phyloP scores from a whole-genome alignment of 192 early-diverging fungal species.

The Coemansia sp. region DNA sequence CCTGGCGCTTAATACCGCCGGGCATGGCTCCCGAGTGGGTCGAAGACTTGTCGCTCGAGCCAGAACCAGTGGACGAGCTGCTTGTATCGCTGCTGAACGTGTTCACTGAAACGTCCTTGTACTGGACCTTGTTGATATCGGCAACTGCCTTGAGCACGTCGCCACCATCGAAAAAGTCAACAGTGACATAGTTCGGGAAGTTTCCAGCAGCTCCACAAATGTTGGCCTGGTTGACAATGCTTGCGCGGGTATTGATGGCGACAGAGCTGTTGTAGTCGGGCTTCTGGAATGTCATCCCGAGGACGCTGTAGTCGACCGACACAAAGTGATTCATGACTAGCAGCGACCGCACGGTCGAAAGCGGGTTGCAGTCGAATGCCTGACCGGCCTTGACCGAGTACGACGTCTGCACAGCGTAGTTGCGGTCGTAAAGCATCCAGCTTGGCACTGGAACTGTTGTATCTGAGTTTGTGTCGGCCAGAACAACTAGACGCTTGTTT shows the following conservation, averaged over 20 bases:
- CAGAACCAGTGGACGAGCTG: neutral
- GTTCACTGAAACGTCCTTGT: constrained; percentile 20
- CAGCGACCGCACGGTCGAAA: constrained; percentile 46
- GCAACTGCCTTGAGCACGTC: constrained; percentile 52
- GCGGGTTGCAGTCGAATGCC: constrained; percentile 54
- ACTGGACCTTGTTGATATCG: constrained; percentile 54
- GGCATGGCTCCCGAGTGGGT: constrained; percentile 1
- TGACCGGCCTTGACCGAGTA: constrained; percentile 53
- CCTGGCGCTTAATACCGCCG: neutral
- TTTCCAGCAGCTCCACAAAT: constrained; percentile 43
- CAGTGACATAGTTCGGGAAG: constrained; percentile 66
- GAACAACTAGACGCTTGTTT: constrained; percentile 67
- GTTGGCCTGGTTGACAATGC: constrained; percentile 57
- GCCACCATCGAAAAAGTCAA: constrained; percentile 74
- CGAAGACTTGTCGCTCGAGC: neutral
- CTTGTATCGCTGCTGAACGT: constrained; percentile 8
- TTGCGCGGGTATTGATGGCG: constrained; percentile 54
- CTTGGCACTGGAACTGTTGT: constrained; percentile 49
- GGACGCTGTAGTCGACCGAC: constrained; percentile 45
- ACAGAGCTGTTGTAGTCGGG: constrained; percentile 55
- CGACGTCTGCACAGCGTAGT: constrained; percentile 73
- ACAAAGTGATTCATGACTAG: constrained; percentile 77
- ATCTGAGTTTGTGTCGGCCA: constrained; percentile 58
- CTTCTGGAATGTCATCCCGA: constrained; percentile 36
- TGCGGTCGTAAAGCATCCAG: constrained; percentile 66